Evolutionary conservation across 305 asterid species (phyloP), one percentile per base, ranked within the genome.

Genomic region (Fraxinus ornus): DNA sequence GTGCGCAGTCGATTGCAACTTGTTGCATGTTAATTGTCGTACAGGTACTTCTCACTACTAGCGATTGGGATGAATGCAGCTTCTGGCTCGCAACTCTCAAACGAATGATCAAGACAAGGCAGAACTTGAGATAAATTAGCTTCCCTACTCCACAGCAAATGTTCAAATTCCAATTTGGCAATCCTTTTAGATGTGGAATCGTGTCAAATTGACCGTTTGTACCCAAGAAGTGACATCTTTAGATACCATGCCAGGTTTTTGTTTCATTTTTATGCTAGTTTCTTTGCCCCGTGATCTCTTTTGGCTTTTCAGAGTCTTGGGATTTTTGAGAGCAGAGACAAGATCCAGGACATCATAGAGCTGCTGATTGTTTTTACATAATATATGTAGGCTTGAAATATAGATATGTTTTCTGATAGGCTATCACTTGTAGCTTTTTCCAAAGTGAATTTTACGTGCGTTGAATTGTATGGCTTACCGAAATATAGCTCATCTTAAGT

Each of bases 11-110:
- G 78, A 77, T 76, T n/a, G 26, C 33, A 76, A 77, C 80, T 17
- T 39, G 60, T 76, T 76, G 32, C 77, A 30, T 79, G 52, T n/a
- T 64, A 57, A 79, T 79, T 79, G 77, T 77, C 79, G 62, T 75
- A 37, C 82, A 96, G 99, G 97, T 96, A 68, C 91, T 85, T 22
- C 99, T 96, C 80, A 94, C 98, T 8, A 94, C 97, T 80, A 96
- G 97, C 80, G 99, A 96, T 76, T 96, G 99, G 99, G 99, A 96
- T 24, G 99, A 96, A 86, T 97, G 99, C 91, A 92, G 92, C 92
- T 91, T 93, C 90, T 97, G 99, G 98, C 85, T 94, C 83, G 91
- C 95, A 79, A 90, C 98, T 19, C 94, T 97, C 75, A 97, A 97
- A 86, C 92, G 99, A 81, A 94, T 97, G 98, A 92, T 94, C 88